Base-by-base conservation (phyloP, 2,329 filamentous ascomycete species). In the Ilyonectria mors-panacis region DNA sequence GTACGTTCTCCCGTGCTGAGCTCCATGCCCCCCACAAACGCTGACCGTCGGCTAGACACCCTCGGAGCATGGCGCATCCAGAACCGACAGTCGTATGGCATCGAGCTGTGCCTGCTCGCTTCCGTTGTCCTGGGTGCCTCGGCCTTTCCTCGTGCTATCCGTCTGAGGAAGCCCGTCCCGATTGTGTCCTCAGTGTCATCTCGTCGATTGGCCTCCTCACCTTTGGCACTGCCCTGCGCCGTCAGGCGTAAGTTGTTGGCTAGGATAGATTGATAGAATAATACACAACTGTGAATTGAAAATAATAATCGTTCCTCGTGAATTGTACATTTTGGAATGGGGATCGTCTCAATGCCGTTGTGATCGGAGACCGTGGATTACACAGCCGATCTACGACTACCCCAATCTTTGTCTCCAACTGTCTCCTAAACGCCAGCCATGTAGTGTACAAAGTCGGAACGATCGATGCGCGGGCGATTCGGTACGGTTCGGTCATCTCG, bases 101-200 rank as follows among this genome's bases (percentile, higher is more conserved):
- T 97, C 73, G 96, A 98, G 82, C 85, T 97, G 48, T 93, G 92
- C n/a, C 87, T 99, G 10, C 85, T 98, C 48, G 96, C 96, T 5
- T 97, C 94, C 1, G 76, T 94, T n/a, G 84, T 98, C 28, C 87
- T 99, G 39, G 95, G 88, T 47, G 94, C 94, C 21, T 93, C 93
- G 47, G 92, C 93, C 2, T 91, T 98, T 67, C 96, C 96, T 13
- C 88, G 96, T 59, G 96, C 94, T 5, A 90, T 99, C 77, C 93
- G 91, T 80, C 88, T 91, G 47, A 86, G 88, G 74, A 99, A 98
- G 87, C 93, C 94, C 1, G 88, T 99, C 59, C 95, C 96, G 1
- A 86, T 93, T 63, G 89, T 63, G 89, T 91, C 12, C 83, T 99
- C 77, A 95, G 93, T 77, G 77, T 94, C 54, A 78, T 98, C 77